Conservation (phyloP, 176 grass and related monocot species). For the Microstegium vimineum region DNA sequence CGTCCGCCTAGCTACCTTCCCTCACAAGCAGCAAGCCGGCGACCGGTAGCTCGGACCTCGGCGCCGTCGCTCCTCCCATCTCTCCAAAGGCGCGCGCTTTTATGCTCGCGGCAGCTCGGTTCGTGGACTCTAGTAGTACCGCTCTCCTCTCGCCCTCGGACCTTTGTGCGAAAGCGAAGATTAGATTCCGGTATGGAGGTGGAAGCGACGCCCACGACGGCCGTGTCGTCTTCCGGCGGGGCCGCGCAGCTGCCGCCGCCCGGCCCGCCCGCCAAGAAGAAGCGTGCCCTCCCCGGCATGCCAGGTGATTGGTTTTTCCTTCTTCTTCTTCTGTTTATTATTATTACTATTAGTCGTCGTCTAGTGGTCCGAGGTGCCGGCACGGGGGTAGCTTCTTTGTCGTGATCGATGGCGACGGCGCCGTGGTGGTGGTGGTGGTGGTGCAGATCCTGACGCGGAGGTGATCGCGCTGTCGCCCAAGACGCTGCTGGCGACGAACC, state of each 20-base stretch:
- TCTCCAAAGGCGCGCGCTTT: background rate
- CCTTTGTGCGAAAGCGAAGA: constrained; percentile 21
- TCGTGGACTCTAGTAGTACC: constrained; percentile 21
- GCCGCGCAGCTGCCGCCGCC: constrained; percentile 5
- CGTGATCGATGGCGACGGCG: constrained; percentile 27
- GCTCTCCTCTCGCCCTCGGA: background rate
- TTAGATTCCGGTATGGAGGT: constrained; percentile 58
- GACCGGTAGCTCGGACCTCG: constrained; percentile 38
- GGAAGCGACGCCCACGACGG: constrained; percentile 53
- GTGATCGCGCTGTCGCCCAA: constrained; percentile 95
- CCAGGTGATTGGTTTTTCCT: constrained; percentile 51
- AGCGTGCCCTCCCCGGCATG: constrained; percentile 95
- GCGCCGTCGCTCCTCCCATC: background rate
- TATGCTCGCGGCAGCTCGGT: constrained; percentile 27
- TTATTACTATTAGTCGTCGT: no score
- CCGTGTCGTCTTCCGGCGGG: constrained; percentile 66
- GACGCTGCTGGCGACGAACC: constrained; percentile 88
- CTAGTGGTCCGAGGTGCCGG: background rate
- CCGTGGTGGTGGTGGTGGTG: background rate
- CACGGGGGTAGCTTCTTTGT: background rate
- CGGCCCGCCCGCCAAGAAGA: constrained; percentile 71
- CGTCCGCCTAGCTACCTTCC: background rate
- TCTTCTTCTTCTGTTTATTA: background rate
- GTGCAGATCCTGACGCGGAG: constrained; percentile 91
- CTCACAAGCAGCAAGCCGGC: background rate